Base-by-base conservation (phyloP, 2,329 filamentous ascomycete genomes). In the Geoglossum cookeanum region DNA sequence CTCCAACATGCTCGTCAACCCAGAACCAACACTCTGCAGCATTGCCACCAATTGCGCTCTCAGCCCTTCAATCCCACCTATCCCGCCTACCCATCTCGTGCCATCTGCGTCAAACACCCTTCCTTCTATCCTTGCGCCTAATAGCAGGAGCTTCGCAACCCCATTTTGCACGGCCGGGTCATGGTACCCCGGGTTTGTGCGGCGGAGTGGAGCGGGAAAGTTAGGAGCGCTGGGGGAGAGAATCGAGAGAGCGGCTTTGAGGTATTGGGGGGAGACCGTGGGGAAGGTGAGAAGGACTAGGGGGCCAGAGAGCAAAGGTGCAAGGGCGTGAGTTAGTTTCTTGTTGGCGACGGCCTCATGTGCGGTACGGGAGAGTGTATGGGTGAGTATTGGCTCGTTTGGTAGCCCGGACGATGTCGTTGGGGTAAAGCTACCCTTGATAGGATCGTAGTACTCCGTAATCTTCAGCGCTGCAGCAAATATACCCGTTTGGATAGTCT, bases 401-500 rank as follows among this genome's bases (percentile, higher is more conserved):
- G 65, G 65, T 44, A 63, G 63, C 11, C 67, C 65, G 58, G 68
- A 69, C 29, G 65, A 68, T 4, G 65, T 61, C 22, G 67, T 67
- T 8, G 58, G 55, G 1, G 68, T 69, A 58, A 69, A 65, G 22
- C 30, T 42, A 15, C 57, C 27, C 39, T 59, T 51, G 11, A 55
- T 57, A 15, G 74, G 72, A 37, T 72, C 64, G 68, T 77, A 94
- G 71, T 89, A 94, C 67, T 97, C 91, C 60, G 90, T 83, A 55
- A 97, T 79, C 62, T 85, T 84, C 60, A 97, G 74, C 1, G 91
- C 90, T 17, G 87, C 81, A 62, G 84, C 83, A 67, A 98, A 87
- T 66, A 98, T 94, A 66, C 87, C 85, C 13, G 87, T 92, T 66
- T 92, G 84, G 58, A 98, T 74, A 30, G 94, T 86, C 68, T 94